Evolutionary conservation across 1,284 basidiomycete species (phyloP), one percentile per base, ranked within the genome.

Genomic region (Naganishia sp.): DNA sequence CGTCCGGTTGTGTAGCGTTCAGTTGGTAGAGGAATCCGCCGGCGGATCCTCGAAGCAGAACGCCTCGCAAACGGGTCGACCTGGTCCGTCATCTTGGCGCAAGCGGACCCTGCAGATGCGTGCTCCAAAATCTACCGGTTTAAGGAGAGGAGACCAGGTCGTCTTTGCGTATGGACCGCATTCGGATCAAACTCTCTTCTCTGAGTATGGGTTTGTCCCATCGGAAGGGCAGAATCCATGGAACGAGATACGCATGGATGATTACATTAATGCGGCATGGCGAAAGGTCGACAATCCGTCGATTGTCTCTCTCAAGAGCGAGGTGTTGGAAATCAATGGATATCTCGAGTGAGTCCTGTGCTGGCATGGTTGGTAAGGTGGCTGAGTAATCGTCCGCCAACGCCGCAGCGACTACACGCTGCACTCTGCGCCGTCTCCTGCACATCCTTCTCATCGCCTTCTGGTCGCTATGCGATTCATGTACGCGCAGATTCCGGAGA

Each of bases 171-270:
- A 94, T 71, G 92, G 91, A 0, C 75, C 79, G 23, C 91, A 93
- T 75, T 80, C 86, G 21, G 91, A 90, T 71, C 82, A 83, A 49
- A 86, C 83, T 7, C 76, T 94, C 21, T 90, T 92, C 74, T 82
- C 86, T 35, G 92, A 94, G 74, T 94, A 94, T 76, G 92, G 91
- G 0, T 94, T 94, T 74, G 84, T 89, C 31, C 76, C 81, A 58
- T 62, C 63, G 32, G 39, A 70, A 17, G 51, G 56, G 43, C 45
- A 83, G 43, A 71, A 80, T n/a, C 76, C 76, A 54, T 70, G 77
- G 39, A 80, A 81, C 18, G 87, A 92, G 73, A 82, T 89, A 11
- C 85, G 88, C 67, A 80, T 93, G 2, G 83, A 86, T 68, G 82
- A 84, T 43, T 69, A 84, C 25, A 75, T 89, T 4, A 84, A 87